Conservation (phyloP, 75 land plant species). For the Sequoiadendron giganteum region DNA sequence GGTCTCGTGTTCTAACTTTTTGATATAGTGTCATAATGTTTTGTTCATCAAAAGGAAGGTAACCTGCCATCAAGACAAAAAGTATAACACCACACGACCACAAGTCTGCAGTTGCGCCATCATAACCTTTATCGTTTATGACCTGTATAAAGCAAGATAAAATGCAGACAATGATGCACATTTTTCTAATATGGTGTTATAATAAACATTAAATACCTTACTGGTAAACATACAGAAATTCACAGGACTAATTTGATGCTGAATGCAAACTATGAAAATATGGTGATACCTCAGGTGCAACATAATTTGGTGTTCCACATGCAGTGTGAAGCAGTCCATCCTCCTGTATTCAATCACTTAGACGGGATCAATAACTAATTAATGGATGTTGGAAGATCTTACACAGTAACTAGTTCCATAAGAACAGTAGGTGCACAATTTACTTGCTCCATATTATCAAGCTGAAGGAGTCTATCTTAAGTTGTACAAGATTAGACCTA, state of each 20-base stretch:
- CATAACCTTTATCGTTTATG: constrained; percentile 61
- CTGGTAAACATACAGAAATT: neutral
- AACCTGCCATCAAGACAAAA: constrained; percentile 84
- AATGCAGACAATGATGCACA: neutral
- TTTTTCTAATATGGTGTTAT: neutral
- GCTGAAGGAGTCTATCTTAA: neutral
- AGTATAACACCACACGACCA: constrained; percentile 93
- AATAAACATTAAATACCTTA: neutral
- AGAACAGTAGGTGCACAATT: neutral
- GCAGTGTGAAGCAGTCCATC: constrained; percentile 73
- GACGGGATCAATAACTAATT: neutral
- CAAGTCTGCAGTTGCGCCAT: constrained; percentile 88
- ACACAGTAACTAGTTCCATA: neutral
- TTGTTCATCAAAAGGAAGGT: constrained; percentile 71
- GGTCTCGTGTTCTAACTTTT: constrained; percentile 36
- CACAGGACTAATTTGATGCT: neutral
- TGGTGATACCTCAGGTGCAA: constrained; percentile 68
- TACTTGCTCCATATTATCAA: neutral
- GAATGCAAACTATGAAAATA: neutral
- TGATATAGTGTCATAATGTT: constrained; percentile 52
- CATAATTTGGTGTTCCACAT: constrained; percentile 82
- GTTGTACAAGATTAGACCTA: too few species aligned
- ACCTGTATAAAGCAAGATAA: constrained; percentile 34
- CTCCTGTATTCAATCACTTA: constrained; percentile 27
- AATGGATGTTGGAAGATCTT: neutral